These are phyloP conservation scores for Verticillium nonalfalfae DNA, from an alignment of 2,329 filamentous ascomycete species.

Conservation along the genomic window DNA sequence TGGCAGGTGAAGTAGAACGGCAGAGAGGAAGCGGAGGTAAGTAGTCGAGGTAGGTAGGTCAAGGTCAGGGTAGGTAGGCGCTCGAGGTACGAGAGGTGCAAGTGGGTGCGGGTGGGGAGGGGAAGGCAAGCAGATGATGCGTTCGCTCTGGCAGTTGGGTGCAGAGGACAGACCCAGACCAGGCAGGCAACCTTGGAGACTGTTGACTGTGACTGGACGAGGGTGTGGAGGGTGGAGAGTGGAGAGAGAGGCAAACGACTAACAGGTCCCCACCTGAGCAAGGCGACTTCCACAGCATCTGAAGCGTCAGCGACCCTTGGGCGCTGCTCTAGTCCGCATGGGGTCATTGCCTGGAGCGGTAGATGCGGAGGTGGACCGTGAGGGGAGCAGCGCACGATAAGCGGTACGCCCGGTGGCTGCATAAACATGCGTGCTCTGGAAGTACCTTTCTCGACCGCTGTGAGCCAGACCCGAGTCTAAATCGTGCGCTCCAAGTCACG, in stretches of 20 bases:
- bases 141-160: background rate
- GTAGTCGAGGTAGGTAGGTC: background rate
- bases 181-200: background rate
- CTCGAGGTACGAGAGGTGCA: background rate
- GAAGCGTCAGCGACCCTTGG: background rate
- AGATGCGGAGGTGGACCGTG: background rate
- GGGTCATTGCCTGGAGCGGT: background rate
- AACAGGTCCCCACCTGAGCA: background rate
- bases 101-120: background rate
- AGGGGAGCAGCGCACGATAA: background rate
- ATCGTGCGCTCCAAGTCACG: background rate
- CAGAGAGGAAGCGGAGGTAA: constrained; percentile 1
- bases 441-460: background rate
- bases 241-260: background rate
- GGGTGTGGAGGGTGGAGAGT: background rate
- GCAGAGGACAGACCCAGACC: background rate
- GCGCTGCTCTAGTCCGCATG: background rate
- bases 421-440: background rate
- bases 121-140: background rate
- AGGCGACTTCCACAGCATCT: background rate
- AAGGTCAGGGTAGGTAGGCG: background rate
- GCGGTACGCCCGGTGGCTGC: background rate
- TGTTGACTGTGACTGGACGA: background rate
- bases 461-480: background rate
- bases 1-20: background rate